Evolutionary conservation across 148 eudicot species (phyloP).

Genomic region (Rhododendron simsii): DNA sequence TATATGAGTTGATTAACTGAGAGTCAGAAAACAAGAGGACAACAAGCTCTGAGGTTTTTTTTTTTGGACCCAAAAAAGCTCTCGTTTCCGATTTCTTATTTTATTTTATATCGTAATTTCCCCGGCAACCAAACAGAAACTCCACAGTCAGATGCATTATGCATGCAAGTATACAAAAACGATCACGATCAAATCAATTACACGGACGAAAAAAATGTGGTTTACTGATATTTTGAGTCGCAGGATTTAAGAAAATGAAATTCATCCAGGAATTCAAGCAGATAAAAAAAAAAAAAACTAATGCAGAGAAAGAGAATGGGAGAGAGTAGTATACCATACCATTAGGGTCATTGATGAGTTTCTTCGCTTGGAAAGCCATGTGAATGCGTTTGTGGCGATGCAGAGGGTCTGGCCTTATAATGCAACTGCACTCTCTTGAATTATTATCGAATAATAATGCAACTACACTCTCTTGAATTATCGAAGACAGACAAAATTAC

Average conservation of each 20-base stretch:
- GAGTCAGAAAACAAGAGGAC: neutral
- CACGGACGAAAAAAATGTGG: neutral
- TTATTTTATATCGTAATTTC: neutral
- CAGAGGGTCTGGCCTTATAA: neutral
- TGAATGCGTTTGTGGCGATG: neutral
- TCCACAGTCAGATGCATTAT: neutral
- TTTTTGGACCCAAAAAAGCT: too few species aligned
- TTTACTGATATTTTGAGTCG: neutral
- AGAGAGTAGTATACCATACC: conserved; percentile 22
- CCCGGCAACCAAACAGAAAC: conserved; percentile 7
- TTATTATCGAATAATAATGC: neutral
- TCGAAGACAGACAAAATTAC: neutral
- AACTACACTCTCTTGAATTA: neutral
- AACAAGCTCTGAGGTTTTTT: neutral
- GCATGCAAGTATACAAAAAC: neutral
- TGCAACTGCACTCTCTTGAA: neutral
- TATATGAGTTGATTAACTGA: neutral
- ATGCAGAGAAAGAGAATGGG: neutral
- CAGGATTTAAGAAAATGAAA: neutral
- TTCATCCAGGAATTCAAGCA: neutral
- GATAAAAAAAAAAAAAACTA: neutral
- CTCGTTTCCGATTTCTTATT: neutral
- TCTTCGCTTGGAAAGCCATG: conserved; percentile 62
- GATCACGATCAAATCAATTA: neutral
- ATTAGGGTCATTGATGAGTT: conserved; percentile 72